Percentiles rank a stretch among this genome's conserved stretches.
phyloP scores from a whole-genome alignment of 164 flowering plant genomes.

The Houttuynia cordata region DNA sequence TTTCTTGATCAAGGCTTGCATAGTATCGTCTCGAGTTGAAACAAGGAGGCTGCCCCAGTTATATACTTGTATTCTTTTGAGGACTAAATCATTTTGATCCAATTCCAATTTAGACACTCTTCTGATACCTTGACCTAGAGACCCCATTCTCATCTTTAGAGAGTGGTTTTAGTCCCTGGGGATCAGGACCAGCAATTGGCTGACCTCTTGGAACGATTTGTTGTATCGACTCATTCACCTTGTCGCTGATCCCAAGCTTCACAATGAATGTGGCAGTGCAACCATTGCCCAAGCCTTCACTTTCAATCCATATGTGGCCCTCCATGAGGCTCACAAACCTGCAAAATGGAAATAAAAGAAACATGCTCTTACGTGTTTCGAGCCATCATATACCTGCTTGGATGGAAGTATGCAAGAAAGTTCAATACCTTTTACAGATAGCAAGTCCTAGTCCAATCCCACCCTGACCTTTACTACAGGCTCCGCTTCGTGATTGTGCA shows the following conservation, averaged over 20 bases:
- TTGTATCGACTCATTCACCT: constrained; percentile 16
- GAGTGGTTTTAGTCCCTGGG: constrained; percentile 7
- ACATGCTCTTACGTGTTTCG: too few species aligned
- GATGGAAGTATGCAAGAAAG: neutral
- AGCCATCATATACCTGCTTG: neutral
- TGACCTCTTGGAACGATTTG: constrained; percentile 12
- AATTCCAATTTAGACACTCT: constrained; percentile 16
- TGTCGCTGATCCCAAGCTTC: constrained; percentile 19
- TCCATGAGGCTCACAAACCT: constrained; percentile 69
- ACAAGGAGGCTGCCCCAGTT: too few species aligned
- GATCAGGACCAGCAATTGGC: constrained; percentile 18
- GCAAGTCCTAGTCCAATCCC: constrained; percentile 61
- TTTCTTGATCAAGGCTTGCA: too few species aligned
- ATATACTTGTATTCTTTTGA: neutral
- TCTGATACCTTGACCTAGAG: constrained; percentile 17
- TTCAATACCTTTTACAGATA: constrained; percentile 46
- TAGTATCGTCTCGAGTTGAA: too few species aligned
- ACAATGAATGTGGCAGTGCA: constrained; percentile 30
- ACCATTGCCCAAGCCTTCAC: constrained; percentile 60
- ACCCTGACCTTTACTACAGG: constrained; percentile 19
- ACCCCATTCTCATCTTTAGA: constrained; percentile 2
- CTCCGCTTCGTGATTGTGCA: constrained; percentile 23
- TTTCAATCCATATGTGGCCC: constrained; percentile 70
- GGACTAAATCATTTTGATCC: neutral
- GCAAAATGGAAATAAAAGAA: neutral